These are phyloP conservation scores for Yarrowia sp. DNA, from an alignment of 805 yeast species.

Conservation along the genomic window DNA sequence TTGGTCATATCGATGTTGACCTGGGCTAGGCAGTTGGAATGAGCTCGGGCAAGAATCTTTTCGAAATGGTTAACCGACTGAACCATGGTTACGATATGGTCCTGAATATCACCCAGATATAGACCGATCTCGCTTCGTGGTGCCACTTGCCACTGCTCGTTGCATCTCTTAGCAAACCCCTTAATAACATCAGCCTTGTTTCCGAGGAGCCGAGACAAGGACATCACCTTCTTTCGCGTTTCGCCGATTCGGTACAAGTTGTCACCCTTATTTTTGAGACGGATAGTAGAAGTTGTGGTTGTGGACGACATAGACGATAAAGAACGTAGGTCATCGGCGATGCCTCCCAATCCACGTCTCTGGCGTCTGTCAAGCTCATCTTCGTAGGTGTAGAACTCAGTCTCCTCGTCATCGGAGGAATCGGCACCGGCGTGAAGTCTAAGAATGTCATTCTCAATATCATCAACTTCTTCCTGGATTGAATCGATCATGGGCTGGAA, in stretches of 20 bases:
- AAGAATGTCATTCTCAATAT: conserved; percentile 91
- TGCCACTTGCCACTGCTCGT: conserved; percentile 80
- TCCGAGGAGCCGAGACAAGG: conserved; percentile 80
- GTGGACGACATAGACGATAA: conserved; percentile 47
- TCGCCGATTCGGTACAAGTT: conserved; percentile 95
- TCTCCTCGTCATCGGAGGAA: conserved; percentile 52
- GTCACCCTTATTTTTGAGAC: conserved; percentile 73
- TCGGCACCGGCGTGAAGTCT: conserved; percentile 78
- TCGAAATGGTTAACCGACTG: conserved; percentile 94
- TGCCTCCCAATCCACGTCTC: neutral
- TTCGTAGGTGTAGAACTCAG: conserved; percentile 50
- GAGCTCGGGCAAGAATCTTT: conserved; percentile 90
- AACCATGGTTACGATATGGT: conserved; percentile 96
- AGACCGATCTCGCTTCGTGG: conserved; percentile 88
- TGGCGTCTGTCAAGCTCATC: conserved; percentile 38
- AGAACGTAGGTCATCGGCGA: conserved; percentile 41
- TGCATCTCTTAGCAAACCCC: conserved; percentile 90
- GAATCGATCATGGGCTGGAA: conserved; percentile 96
- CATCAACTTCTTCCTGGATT: conserved; percentile 91
- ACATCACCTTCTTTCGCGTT: conserved; percentile 93
- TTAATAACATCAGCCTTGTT: conserved; percentile 97
- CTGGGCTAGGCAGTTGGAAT: conserved; percentile 94
- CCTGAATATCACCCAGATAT: conserved; percentile 97
- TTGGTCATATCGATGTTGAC: conserved; percentile 97
- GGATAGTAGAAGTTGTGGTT: conserved; percentile 45